A percentile compares a stretch with the other conserved stretches of the same genome.
phyloP scores from a whole-genome alignment of 345 rosid genomes.

The Anastatica hierochuntica region DNA sequence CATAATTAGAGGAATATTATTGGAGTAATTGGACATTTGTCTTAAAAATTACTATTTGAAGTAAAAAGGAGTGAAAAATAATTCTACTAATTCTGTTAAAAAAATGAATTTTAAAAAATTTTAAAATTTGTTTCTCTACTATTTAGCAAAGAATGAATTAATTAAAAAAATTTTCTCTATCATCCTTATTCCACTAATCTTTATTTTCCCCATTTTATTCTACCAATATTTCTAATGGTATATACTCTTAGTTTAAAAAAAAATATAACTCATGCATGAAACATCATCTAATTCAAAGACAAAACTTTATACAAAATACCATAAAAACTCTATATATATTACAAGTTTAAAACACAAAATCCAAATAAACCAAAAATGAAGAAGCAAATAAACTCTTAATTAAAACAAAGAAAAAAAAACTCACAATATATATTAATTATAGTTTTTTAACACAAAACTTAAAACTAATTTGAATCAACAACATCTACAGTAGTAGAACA shows the following conservation, averaged over 20 bases:
- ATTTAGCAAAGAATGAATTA: no score
- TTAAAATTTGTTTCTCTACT: no score
- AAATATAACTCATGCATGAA: neutral
- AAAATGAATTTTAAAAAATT: no score
- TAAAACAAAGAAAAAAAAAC: neutral
- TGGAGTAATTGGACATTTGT: no score
- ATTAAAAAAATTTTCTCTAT: no score
- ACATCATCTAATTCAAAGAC: neutral
- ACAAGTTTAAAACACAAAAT: slow-evolving; percentile 14
- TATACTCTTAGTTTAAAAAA: neutral
- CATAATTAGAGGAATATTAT: no score
- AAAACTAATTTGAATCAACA: slow-evolving; percentile 18
- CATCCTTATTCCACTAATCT: no score
- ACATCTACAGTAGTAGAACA: slow-evolving; percentile 41
- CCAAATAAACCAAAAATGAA: neutral
- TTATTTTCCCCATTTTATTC: no score
- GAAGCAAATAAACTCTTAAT: neutral
- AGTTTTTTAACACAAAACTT: neutral
- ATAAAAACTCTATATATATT: neutral
- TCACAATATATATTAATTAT: neutral
- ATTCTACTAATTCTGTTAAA: no score
- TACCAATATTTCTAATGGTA: neutral
- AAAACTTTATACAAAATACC: neutral
- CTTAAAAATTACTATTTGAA: no score
- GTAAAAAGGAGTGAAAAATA: no score